A percentile compares a stretch with the other conserved stretches of the same genome.
These are phyloP conservation scores for Diaporthe nobilis DNA, from an alignment of 2,329 filamentous ascomycete species.

Conservation along the genomic window DNA sequence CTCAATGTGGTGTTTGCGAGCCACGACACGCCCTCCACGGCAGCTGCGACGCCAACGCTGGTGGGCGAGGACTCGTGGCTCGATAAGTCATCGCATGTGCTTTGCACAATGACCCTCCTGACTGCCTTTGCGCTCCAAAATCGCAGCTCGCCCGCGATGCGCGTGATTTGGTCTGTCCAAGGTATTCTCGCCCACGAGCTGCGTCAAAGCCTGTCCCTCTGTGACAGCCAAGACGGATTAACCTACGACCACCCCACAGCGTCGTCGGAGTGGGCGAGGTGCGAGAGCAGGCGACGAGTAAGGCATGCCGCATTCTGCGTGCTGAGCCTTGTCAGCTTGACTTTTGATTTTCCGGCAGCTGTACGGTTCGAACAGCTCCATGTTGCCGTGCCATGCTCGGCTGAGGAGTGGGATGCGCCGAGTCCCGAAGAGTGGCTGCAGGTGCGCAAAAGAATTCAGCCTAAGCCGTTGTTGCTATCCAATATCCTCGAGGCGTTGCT, in stretches of 20 bases:
- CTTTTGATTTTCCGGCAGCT: neutral
- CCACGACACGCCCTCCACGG: neutral
- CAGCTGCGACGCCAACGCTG: neutral
- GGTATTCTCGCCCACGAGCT: neutral
- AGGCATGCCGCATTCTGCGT: neutral
- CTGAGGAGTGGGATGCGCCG: neutral
- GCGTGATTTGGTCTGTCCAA: neutral
- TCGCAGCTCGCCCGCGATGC: neutral
- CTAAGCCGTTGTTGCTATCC: neutral
- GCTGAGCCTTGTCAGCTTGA: neutral
- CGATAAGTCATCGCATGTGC: neutral
- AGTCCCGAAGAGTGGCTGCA: neutral
- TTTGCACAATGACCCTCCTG: neutral
- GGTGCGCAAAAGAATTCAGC: neutral
- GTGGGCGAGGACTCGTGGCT: neutral
- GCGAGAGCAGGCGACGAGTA: neutral
- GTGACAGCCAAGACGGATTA: neutral
- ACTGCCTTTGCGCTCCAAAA: neutral
- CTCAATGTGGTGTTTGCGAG: too few relatives aligned
- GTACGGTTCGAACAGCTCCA: neutral
- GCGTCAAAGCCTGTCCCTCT: neutral
- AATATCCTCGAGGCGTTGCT: neutral
- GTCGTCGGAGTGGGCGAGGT: neutral
- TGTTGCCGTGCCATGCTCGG: neutral
- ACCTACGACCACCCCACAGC: neutral